Percentiles rank a stretch among this genome's conserved stretches.
These are phyloP conservation scores for Immersiporthe knoxdaviesiana DNA, from an alignment of 2,329 filamentous ascomycete species.

Conservation along the genomic window DNA sequence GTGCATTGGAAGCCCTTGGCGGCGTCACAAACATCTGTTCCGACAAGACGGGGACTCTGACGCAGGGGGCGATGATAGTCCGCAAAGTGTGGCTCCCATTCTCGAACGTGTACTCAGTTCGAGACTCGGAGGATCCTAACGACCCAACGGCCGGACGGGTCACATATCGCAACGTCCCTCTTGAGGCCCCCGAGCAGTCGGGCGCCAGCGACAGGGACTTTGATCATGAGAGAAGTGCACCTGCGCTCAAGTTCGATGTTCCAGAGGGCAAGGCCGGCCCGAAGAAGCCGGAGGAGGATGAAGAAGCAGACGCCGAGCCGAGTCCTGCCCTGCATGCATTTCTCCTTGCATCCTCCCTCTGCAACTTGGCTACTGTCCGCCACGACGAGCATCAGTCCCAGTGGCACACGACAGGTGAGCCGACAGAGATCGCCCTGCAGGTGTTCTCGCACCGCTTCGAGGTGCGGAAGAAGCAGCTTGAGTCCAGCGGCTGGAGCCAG, in stretches of 20 bases:
- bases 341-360: constrained; percentile 62
- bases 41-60: constrained; percentile 73
- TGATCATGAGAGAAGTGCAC: constrained; percentile 62
- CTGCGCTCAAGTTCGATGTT: constrained; percentile 65
- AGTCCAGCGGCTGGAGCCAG: constrained; percentile 61
- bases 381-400: constrained; percentile 56
- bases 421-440: constrained; percentile 77
- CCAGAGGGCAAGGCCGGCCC: constrained; percentile 58
- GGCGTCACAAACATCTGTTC: constrained; percentile 75
- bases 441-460: constrained; percentile 74
- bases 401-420: constrained; percentile 72
- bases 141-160: constrained; percentile 64
- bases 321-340: constrained; percentile 56
- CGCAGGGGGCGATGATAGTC: constrained; percentile 71
- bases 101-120: constrained; percentile 61
- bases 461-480: constrained; percentile 57
- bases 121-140: constrained; percentile 61
- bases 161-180: constrained; percentile 47
- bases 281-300: constrained; percentile 38
- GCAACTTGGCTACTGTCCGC: constrained; percentile 65
- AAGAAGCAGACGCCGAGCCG: constrained; percentile 48
- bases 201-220: constrained; percentile 54
- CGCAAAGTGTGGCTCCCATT: constrained; percentile 67
- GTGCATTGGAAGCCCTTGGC: constrained; percentile 69
- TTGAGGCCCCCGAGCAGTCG: constrained; percentile 40